Base-by-base conservation (phyloP, 2,329 filamentous ascomycete species). In the Cercospora sp. region DNA sequence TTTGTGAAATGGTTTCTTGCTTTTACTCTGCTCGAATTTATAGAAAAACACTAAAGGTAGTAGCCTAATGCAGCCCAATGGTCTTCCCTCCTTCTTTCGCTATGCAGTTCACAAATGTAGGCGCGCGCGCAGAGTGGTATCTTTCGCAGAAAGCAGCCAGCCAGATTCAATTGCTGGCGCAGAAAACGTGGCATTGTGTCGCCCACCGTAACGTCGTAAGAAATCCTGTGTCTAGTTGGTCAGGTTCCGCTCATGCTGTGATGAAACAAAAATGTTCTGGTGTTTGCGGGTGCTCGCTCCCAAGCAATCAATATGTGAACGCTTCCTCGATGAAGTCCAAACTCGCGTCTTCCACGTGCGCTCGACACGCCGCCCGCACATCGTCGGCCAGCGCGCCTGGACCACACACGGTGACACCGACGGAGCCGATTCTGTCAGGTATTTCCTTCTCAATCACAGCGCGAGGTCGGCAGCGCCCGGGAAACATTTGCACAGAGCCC, bases 291-390 rank as follows among this genome's bases (percentile, higher is more conserved):
- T 55, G 30, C 30, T 36, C n/a, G 18, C 36, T 58, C 31, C 31
- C 12, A 48, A 9, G 36, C 33, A 13, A 63, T 59, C 61, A 68
- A 39, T 68, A 67, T 10, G 87, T 89, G 78, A 90, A 90, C 45
- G 86, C 86, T 79, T 90, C 88, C 76, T 90, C 88, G 20, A 87
- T 82, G 77, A 89, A 89, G 78, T 89, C 87, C 8, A 90, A 78
- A 60, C 81, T 80, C 42, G 84, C 85, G 6, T 85, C 84, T 26
- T 81, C 80, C 30, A 87, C 82, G 69, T 83, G 81, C 30, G 78
- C 79, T 55, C 88, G 78, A 16, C 85, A 83, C 2, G 87, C 87
- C 18, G 80, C 80, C 30, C 88, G 75, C 1, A 90, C 87, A 62
- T 85, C 84, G 79, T 90, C 88, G 0, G 87, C 84, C 78, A 90